Base-by-base conservation (phyloP, 257 asterid genomes). In the Przewalskia tangutica region DNA sequence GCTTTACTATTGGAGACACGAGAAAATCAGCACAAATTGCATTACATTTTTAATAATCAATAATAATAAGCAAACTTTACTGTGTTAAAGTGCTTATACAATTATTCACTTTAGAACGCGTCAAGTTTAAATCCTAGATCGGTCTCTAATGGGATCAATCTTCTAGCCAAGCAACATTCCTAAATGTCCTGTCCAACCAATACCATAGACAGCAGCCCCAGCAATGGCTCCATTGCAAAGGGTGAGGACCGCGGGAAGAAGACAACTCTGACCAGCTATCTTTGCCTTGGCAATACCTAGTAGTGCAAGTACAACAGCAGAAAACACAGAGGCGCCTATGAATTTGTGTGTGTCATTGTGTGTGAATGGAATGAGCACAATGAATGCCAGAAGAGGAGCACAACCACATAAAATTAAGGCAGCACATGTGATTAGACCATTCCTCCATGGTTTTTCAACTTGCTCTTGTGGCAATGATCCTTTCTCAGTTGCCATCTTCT, bases 151-250 rank as follows among this genome's bases (percentile, higher is more conserved):
- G 16, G 16, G 5, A 64, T 89, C 77, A 90, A 6, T 86, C 88
- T 54, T 88, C 88, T 82, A 90, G 79, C 80, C 90, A 90, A 36
- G 90, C 93, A 8, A 92, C 89, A 81, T 92, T 88, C 8, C 93
- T 85, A 2, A 89, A 89, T 5, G 91, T 88, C 94, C 94, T 5
- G 91, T 88, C 94, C 94, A 90, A 11, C 97, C 94, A 17, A 92
- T 87, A 7, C 81, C 92, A 58, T 89, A 90, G 4, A 93, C 92
- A 0, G 92, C 90, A 0, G 85, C 88, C 16, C 89, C 93, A 9
- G 97, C 95, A 13, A 87, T 27, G 0, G 89, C 91, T 1, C 97
- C 92, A 34, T 92, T 92, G 82, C 85, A 80, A 0, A 92, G 83
- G 1, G 92, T 88, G 8, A 84, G 84, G 3, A 82, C 91, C 18